Base-by-base conservation (phyloP, 2,329 filamentous ascomycete species). In the Ceratocystis harringtonii region DNA sequence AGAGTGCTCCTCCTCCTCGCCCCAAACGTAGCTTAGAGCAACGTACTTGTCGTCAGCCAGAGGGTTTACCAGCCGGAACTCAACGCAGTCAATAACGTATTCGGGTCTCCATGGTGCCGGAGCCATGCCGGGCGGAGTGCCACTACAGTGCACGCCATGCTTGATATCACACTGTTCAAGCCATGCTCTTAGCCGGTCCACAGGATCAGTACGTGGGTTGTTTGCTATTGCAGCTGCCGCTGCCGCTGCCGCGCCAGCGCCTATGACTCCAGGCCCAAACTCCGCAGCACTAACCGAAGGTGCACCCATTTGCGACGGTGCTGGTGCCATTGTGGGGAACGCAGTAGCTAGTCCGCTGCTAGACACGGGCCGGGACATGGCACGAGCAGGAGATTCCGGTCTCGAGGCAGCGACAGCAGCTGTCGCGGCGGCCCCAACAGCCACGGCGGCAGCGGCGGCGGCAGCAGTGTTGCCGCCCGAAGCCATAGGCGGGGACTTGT, bases 11-110 rank as follows among this genome's bases (percentile, higher is more conserved):
- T 72, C 72, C 22, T 25, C 22, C 22, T 25, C 22, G 3, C 69
- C 69, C 72, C 76, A 78, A 43, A 79, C 76, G 68, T 79, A 79
- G 71, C 77, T 79, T 28, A 79, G 72, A n/a, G 77, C 75, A 3
- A 78, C 69, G 62, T 79, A 79, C 43, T 75, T 71, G 60, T 78
- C 76, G 8, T 70, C 70, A 1, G 74, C 72, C n/a, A 73, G 72
- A 15, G 76, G 71, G 17, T 72, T 73, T 5, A 78, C 76, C 25
- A 78, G 70, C 58, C 74, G 70, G 5, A 73, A 72, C 55, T 77
- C 74, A 41, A 75, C 73, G 12, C 73, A 73, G 67, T 78, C 76
- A 66, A 78, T 73, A 61, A 78, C 74, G 71, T 74, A 77, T 30
- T 71, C 68, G 4, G 77, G 77, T 30, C 74, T 73, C 72, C 75